Conservation (phyloP, 305 asterid species). For the Coffea humblotiana region DNA sequence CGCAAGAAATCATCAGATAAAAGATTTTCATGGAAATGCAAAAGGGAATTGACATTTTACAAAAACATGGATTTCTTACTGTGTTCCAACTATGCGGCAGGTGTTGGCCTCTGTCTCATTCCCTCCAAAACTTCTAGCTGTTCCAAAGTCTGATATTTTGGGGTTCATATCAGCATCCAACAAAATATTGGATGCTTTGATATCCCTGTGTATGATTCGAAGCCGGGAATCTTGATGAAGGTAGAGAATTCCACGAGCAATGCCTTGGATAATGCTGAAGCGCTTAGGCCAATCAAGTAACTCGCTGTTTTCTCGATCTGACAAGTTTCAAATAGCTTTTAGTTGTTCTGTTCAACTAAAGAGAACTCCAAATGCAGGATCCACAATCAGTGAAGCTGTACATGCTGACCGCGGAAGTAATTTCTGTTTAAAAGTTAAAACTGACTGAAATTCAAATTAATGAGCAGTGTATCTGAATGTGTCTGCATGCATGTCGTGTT, state of each 20-base stretch:
- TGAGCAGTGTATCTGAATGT: neutral
- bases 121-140: slow-evolving; percentile 45
- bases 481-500: neutral
- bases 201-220: slow-evolving; percentile 47
- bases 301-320: neutral
- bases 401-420: neutral
- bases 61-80: slow-evolving; percentile 31
- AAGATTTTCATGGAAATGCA: no score
- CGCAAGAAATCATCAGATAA: neutral
- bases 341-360: no score
- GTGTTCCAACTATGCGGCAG: slow-evolving; percentile 47
- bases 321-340: neutral
- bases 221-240: slow-evolving; percentile 49
- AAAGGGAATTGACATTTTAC: neutral
- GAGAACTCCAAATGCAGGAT: neutral
- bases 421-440: neutral
- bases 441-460: no score
- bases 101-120: slow-evolving; percentile 46
- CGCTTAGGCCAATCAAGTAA: slow-evolving; percentile 16
- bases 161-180: slow-evolving; percentile 51
- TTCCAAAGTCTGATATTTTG: slow-evolving; percentile 57
- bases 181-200: slow-evolving; percentile 51
- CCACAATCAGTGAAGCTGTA: neutral
- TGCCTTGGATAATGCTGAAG: slow-evolving; percentile 25
- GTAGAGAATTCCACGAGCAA: slow-evolving; percentile 46